Base-by-base conservation (phyloP, 345 rosid species). In the Acer yangbiense region DNA sequence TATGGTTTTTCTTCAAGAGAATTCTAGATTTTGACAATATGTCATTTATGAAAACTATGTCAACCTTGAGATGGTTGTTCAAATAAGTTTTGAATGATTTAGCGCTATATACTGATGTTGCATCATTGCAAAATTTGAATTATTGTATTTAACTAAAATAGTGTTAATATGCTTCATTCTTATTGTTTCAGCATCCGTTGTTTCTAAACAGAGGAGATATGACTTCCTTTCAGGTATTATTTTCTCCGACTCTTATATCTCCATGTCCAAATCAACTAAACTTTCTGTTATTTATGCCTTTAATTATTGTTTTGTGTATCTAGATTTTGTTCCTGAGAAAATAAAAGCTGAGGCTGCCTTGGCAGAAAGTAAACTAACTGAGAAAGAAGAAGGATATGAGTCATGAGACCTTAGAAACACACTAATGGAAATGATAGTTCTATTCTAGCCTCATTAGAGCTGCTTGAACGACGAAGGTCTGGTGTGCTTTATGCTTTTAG, bases 281-380 rank as follows among this genome's bases (percentile, higher is more conserved):
- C 21, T 65, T 66, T 54, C 23, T 54, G 9, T 35, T 52, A 13
- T 44, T 61, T 68, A 9, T 18, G 35, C 75, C n/a, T 6, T 10
- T 55, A 20, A 0, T 1, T 4, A 41, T 75, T 46, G 71, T 66
- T 14, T 80, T 80, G 64, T 75, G 58, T 57, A 18, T 70, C 71
- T 76, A 93, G 98, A 95, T 84, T 87, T 81, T 72, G 94, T 92
- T 81, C 98, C 98, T 54, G 88, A 82, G 88, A 92, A 89, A 86
- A 35, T 90, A 55, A 89, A 87, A 79, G 93, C 90, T 17, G 88
- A 81, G 72, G 88, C 82, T 68, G 98, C 95, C 9, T 80, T 90
- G 81, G 83, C 86, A 44, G 87, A 86, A 73, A 83, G 83, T 75
- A 79, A 85, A 67, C 71, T 48, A 66, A 23, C 64, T 11, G 82